Evolutionary conservation across 176 grass and related monocot genomes (phyloP).

Genomic region (Musa troglodytarum): DNA sequence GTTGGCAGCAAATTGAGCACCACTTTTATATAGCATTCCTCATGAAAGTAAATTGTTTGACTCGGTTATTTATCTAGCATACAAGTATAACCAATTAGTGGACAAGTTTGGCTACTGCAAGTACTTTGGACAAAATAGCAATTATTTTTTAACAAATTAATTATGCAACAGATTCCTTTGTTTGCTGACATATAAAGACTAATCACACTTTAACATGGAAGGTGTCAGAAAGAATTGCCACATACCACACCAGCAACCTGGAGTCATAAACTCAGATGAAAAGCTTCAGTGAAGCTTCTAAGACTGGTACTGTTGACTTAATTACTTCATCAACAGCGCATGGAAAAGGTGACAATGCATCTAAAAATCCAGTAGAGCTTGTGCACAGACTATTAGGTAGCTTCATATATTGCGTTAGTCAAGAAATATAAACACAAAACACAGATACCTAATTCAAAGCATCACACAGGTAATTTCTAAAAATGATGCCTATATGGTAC

Average conservation of each 20-base stretch:
- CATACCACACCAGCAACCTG: background rate
- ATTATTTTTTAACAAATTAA: background rate
- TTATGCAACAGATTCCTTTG: background rate
- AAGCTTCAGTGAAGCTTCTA: background rate
- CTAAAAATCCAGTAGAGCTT: background rate
- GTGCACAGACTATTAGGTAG: background rate
- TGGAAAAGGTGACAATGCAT: background rate
- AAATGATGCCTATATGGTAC: no score
- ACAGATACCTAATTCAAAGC: no score
- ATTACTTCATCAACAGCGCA: background rate
- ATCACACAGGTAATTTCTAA: no score
- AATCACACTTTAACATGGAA: background rate
- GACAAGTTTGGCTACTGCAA: background rate
- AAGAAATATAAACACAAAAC: no score
- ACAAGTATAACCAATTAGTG: background rate
- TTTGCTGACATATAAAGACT: background rate
- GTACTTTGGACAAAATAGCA: background rate
- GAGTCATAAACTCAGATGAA: background rate
- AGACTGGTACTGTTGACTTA: background rate
- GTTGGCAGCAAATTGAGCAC: background rate
- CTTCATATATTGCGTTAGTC: no score
- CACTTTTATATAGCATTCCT: background rate
- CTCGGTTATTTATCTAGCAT: background rate
- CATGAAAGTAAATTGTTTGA: background rate
- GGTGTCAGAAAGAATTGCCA: background rate